Evolutionary conservation across 2,329 filamentous ascomycete genomes (phyloP), one percentile per base, ranked within the genome.

Genomic region (Arthroderma sp.): DNA sequence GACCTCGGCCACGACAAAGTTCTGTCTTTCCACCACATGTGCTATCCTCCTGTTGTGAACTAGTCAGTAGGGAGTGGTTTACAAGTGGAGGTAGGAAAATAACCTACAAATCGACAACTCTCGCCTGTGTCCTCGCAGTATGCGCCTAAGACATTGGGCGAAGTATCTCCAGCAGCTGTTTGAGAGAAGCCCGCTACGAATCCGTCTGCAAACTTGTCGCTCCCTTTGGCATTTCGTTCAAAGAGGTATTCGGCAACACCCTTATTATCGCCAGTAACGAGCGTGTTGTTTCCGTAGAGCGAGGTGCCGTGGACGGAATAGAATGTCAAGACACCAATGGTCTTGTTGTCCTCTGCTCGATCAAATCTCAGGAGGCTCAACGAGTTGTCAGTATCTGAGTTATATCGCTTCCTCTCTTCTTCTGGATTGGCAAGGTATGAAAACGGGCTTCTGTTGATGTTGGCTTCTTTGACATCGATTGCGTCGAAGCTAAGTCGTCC

Each of bases 171-270:
- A 15, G 94, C 86, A 52, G 82, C 94, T 7, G 88, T 78, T 61
- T 95, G 89, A 1, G 85, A 91, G 61, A 95, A 96, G 4, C 86
- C 89, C 2, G 88, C 87, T 1, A 95, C 84, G 53, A 94, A 94
- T 6, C 73, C 75, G 2, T 77, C 68, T 0, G 75, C 73, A 31
- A 79, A 78, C 11, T 67, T 70, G 1, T 68, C 57, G 11, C 77
- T 70, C n/a, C 61, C 63, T 2, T 66, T 60, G 40, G 82, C 71
- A 42, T 75, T 79, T 52, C 82, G 75, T 60, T 96, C 89, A 43
- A 95, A 81, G 8, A 94, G 68, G 58, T 82, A 83, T 0, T 88
- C 84, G 2, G 89, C 88, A 5, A 94, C 85, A 8, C 89, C 89
- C 66, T 96, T 96, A 68, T 96, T 96, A 62, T 96, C 89, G n/a